These are phyloP conservation scores for Isabelozyma rhagii DNA, from an alignment of 805 yeast genomes.

Conservation along the genomic window DNA sequence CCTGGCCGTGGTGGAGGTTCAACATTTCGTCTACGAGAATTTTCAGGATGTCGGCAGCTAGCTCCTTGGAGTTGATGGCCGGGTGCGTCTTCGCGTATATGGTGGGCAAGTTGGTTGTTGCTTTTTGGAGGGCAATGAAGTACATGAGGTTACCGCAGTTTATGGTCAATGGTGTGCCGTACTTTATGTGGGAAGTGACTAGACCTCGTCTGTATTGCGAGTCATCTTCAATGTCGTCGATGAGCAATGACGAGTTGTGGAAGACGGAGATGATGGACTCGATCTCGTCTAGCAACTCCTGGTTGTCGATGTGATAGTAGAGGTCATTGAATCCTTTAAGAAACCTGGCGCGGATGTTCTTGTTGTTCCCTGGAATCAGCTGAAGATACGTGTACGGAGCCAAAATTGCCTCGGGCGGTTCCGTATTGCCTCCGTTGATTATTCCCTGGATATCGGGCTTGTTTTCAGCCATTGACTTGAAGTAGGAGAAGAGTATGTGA, in stretches of 20 bases:
- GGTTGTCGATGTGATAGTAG: constrained; percentile 26
- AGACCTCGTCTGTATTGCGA: constrained; percentile 70
- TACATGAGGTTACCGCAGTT: constrained; percentile 83
- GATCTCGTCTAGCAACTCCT: constrained; percentile 18
- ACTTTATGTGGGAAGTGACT: constrained; percentile 75
- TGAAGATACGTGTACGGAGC: constrained; percentile 31
- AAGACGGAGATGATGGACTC: constrained; percentile 29
- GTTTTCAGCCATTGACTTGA: not conserved
- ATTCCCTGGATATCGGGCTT: constrained; percentile 3
- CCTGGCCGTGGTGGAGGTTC: constrained; percentile 86
- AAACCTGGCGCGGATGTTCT: constrained; percentile 25
- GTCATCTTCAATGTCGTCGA: constrained; percentile 88
- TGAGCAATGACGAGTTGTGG: constrained; percentile 36
- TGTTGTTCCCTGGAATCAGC: constrained; percentile 31
- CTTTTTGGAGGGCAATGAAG: constrained; percentile 61
- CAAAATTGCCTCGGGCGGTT: constrained; percentile 9
- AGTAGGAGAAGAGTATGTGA: not conserved
- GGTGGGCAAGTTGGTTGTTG: constrained; percentile 12
- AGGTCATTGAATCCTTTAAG: constrained; percentile 31
- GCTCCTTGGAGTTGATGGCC: constrained; percentile 5
- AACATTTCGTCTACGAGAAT: constrained; percentile 71
- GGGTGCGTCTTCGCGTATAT: not conserved
- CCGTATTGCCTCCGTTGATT: constrained; percentile 6
- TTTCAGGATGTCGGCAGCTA: constrained; percentile 25
- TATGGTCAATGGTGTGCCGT: constrained; percentile 76